phyloP scores from a whole-genome alignment of 2,329 filamentous ascomycete species.

The Scedosporium aurantiacum region DNA sequence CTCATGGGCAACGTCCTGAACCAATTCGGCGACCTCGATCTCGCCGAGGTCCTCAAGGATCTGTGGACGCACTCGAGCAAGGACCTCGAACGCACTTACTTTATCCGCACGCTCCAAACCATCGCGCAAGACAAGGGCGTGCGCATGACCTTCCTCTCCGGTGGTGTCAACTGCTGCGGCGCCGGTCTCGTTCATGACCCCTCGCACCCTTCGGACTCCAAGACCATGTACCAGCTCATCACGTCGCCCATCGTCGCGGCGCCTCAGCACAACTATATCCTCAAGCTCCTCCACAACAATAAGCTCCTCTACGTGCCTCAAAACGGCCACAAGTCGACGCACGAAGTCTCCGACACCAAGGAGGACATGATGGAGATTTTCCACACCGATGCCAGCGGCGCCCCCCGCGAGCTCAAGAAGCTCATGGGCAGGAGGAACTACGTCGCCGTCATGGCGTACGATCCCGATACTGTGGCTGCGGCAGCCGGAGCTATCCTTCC shows the following conservation, averaged over 20 bases:
- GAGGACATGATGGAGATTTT: slow-evolving; percentile 99
- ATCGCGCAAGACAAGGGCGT: slow-evolving; percentile 92
- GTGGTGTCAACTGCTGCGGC: slow-evolving; percentile 81
- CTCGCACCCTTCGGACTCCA: slow-evolving; percentile 81
- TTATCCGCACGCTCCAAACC: slow-evolving; percentile 89
- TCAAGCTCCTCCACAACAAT: slow-evolving; percentile 93
- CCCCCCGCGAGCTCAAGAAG: slow-evolving; percentile 71
- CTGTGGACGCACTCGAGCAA: slow-evolving; percentile 98
- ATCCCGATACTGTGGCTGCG: slow-evolving; percentile 60
- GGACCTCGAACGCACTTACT: slow-evolving; percentile 90
- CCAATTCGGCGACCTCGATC: slow-evolving; percentile 91
- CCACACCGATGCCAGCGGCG: slow-evolving; percentile 82
- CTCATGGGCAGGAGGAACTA: slow-evolving; percentile 93
- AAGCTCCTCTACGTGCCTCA: slow-evolving; percentile 82
- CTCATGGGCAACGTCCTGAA: slow-evolving; percentile 93
- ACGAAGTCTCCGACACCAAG: slow-evolving; percentile 80
- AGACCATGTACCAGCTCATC: slow-evolving; percentile 99
- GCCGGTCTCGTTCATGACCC: slow-evolving; percentile 93
- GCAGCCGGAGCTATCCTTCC: slow-evolving; percentile 6
- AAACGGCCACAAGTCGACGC: slow-evolving; percentile 69
- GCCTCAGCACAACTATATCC: slow-evolving; percentile 71
- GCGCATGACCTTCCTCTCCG: slow-evolving; percentile 93
- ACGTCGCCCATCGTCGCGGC: slow-evolving; percentile 85
- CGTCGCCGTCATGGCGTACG: slow-evolving; percentile 84
- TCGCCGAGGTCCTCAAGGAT: slow-evolving; percentile 87